phyloP scores from a whole-genome alignment of 2,329 filamentous ascomycete genomes.

The Diaporthe batatas region DNA sequence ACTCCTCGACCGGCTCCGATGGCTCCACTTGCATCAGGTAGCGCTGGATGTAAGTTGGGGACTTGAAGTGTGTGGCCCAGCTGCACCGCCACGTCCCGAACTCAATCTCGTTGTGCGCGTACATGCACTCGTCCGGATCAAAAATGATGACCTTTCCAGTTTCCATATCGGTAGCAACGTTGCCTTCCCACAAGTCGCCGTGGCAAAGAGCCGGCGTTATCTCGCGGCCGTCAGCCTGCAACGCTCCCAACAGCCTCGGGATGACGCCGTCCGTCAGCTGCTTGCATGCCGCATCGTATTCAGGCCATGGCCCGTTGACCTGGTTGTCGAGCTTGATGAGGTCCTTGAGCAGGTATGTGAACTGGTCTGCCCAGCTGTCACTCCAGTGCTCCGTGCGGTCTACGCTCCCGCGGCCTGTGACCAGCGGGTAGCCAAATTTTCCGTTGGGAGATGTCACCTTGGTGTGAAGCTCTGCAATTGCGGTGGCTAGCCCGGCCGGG shows the following conservation, averaged over 20 bases:
- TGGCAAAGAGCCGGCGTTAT: not conserved
- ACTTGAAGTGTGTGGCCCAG: conserved; percentile 38
- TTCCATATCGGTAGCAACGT: conserved; percentile 25
- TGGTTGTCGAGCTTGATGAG: conserved; percentile 22
- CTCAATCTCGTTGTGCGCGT: conserved; percentile 33
- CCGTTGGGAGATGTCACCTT: conserved; percentile 11
- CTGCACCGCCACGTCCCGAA: conserved; percentile 33
- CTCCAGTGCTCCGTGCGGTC: conserved; percentile 17
- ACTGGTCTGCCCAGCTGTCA: conserved; percentile 16
- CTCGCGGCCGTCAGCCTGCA: conserved; percentile 16
- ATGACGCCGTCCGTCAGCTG: conserved; percentile 15
- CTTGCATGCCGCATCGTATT: conserved; percentile 23
- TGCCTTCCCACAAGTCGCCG: conserved; percentile 33
- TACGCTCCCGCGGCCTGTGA: conserved; percentile 3
- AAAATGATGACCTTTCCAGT: conserved; percentile 24
- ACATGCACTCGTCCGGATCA: conserved; percentile 32
- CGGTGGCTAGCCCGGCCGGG: conserved; percentile 4
- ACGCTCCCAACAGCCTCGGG: conserved; percentile 5
- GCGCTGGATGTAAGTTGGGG: conserved; percentile 4
- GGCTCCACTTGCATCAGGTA: conserved; percentile 24
- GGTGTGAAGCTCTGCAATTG: conserved; percentile 29
- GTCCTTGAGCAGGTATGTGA: conserved; percentile 13
- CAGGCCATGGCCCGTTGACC: conserved; percentile 17
- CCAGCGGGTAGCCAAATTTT: conserved; percentile 14
- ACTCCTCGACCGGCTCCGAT: conserved; percentile 28